Base-by-base conservation (phyloP, 2,329 filamentous ascomycete species). In the Fusarium setosum region DNA sequence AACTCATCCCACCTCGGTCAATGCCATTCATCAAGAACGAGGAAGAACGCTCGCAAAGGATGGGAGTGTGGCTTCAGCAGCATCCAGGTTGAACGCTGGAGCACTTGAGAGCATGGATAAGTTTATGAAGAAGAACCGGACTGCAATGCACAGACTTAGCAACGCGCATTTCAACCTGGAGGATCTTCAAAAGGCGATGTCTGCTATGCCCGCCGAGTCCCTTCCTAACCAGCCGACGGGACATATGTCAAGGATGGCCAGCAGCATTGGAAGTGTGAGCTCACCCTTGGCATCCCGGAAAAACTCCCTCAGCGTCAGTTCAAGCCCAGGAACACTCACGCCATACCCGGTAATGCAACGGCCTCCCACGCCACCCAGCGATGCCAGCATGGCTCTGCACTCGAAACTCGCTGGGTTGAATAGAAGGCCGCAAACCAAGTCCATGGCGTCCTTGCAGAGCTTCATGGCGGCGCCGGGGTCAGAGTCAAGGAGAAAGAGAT, bases 121-220 rank as follows among this genome's bases (percentile, higher is more conserved):
- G 1, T 70, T 70, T 10, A 63, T 70, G 11, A 67, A 70, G 37
- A 59, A 62, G 10, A 70, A 70, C 15, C 59, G 60, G 12, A 70
- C 38, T 0, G 67, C 62, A 0, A 67, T 70, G 0, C 67, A 61
- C 0, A 50, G 67, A 0, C n/a, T 70, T 0, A 70, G 67, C 11
- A 64, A 11, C 1, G 49, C 69, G 17, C 68, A 42, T 1, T 32
- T 61, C 1, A 67, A 70, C 5, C 6, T 67, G 0, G 49, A 61
- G 0, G 44, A 62, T 3, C 51, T 70, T 0, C 45, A 56, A 3
- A 51, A 50, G 1, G 24, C 44, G 0, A 24, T 55, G 1, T n/a
- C 45, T 5, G 24, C 49, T 2, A 20, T 52, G 0, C 35, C 65
- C 3, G 32, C 41, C 0, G 38, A 38, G 2, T 38, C 50, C 3